phyloP scores from a whole-genome alignment of 768 basidiomycete genomes.

The Lactifluus hygrophoroides region DNA sequence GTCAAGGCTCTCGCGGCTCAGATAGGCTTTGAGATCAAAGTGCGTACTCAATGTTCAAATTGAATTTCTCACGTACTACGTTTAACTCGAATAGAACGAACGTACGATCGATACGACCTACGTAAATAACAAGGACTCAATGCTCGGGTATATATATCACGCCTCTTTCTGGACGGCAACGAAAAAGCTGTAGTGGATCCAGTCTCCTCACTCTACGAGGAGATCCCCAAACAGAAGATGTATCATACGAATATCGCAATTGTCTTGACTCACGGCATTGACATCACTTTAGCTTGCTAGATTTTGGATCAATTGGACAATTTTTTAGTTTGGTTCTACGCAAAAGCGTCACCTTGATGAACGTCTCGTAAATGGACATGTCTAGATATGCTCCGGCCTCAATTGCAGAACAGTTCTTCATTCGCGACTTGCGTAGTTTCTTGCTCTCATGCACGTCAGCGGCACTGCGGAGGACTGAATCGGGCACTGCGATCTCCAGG shows the following conservation, averaged over 20 bases:
- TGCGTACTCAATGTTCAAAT: slow-evolving; percentile 31
- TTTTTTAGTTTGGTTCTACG: not conserved
- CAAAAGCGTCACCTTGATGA: not conserved
- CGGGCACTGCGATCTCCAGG: slow-evolving; percentile 68
- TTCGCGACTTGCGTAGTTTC: slow-evolving; percentile 40
- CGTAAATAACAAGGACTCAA: slow-evolving; percentile 68
- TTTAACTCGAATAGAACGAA: slow-evolving; percentile 54
- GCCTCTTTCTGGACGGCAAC: slow-evolving; percentile 79
- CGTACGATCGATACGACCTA: slow-evolving; percentile 75
- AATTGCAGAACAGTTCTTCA: slow-evolving; percentile 20
- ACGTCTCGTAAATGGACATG: too few species aligned
- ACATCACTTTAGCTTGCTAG: not conserved
- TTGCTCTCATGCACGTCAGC: slow-evolving; percentile 57
- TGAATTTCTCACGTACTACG: not conserved
- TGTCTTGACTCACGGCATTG: not conserved
- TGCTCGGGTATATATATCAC: slow-evolving; percentile 82
- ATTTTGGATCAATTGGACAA: not conserved
- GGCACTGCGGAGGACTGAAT: slow-evolving; percentile 53
- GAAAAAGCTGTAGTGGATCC: slow-evolving; percentile 28
- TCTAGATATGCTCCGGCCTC: not conserved
- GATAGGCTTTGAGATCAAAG: slow-evolving; percentile 78
- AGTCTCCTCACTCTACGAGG: not conserved
- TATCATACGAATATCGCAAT: not conserved
- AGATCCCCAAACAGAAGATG: not conserved
- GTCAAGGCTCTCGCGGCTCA: slow-evolving; percentile 62